Evolutionary conservation across 306 rosid genomes (phyloP), one percentile per base, ranked within the genome.

Genomic region (Aeschynomene evenia): DNA sequence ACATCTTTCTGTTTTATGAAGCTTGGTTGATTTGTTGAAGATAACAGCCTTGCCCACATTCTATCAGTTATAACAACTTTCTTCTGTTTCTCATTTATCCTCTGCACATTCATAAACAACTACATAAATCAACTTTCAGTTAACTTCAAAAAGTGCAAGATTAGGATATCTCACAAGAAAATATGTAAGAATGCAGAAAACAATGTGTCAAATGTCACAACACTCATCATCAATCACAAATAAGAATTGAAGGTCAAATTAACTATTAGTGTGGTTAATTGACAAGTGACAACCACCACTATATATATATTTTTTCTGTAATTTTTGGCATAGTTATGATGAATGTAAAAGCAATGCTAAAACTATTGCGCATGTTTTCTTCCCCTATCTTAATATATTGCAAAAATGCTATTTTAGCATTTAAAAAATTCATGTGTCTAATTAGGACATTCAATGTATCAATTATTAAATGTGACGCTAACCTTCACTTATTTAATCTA

Each of bases 21-120:
- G 72, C 87, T 80, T 21, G 90, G 87, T 53, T 85, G 87, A 53
- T 80, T 74, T 20, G 87, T 85, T 18, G 85, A 83, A 34, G 80
- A 80, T 45, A 83, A 52, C 14, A 85, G 33, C 78, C 85, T 74
- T 19, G 85, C 90, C 90, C 90, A 85, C 87, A 85, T 85, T 66
- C 85, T 70, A 63, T 85, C 90, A 11, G 90, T 85, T 23, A 82
- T 80, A 62, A 71, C 84, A 21, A 85, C 85, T 67, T 66, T 74
- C 76, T 72, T 80, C 64, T 54, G 85, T 28, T 15, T 43, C 55
- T 68, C 79, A 0, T 14, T 78, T 54, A 85, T 72, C 61, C 87
- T 55, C 85, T 85, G 82, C 76, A 63, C 37, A 60, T 23, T 3
- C 0, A 45, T 9, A 46, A 34, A 5, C 9, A 10, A 56, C n/a